Percentiles rank a stretch among this genome's conserved stretches.
Conservation (phyloP, 371 early-diverging fungal genomes). For the Syncephalastrum sp. region DNA sequence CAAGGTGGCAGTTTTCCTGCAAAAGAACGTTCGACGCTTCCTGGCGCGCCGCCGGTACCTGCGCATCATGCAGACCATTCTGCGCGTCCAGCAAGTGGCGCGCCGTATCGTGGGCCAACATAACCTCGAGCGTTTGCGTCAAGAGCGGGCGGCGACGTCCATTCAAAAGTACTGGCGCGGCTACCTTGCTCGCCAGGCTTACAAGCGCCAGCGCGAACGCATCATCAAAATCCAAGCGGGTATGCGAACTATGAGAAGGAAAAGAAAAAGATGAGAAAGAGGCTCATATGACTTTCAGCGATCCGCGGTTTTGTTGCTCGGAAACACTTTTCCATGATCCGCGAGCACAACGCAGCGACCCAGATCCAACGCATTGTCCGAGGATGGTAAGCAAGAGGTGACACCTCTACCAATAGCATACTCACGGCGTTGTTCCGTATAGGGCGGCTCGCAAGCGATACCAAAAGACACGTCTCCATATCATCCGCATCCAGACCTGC, state of each 20-base stretch:
- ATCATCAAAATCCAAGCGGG: conserved; percentile 50
- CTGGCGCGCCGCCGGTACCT: conserved; percentile 69
- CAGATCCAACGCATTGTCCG: conserved; percentile 71
- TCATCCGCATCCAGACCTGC: conserved; percentile 82
- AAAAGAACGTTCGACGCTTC: conserved; percentile 84
- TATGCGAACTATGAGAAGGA: conserved; percentile 6
- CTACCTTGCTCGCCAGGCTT: conserved; percentile 61
- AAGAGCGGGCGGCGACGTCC: conserved; percentile 68
- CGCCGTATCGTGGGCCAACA: conserved; percentile 64
- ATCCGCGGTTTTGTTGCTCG: conserved; percentile 57
- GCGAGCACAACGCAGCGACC: conserved; percentile 66
- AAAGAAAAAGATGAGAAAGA: neutral
- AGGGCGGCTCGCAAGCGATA: conserved; percentile 61
- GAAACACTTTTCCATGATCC: conserved; percentile 38
- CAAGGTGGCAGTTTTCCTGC: conserved; percentile 77
- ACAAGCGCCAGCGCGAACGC: conserved; percentile 32
- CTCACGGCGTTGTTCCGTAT: neutral
- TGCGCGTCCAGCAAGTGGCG: conserved; percentile 59
- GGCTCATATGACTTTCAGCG: conserved; percentile 4
- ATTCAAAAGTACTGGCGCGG: conserved; percentile 80
- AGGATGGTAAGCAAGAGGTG: conserved; percentile 38
- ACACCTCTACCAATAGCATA: neutral
- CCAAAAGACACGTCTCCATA: conserved; percentile 44
- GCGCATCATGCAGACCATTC: conserved; percentile 48
- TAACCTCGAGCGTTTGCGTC: conserved; percentile 53